A percentile compares a stretch with the other conserved stretches of the same genome.
These are phyloP conservation scores for Apiospora phragmitis DNA, from an alignment of 2,329 filamentous ascomycete species.

Conservation along the genomic window DNA sequence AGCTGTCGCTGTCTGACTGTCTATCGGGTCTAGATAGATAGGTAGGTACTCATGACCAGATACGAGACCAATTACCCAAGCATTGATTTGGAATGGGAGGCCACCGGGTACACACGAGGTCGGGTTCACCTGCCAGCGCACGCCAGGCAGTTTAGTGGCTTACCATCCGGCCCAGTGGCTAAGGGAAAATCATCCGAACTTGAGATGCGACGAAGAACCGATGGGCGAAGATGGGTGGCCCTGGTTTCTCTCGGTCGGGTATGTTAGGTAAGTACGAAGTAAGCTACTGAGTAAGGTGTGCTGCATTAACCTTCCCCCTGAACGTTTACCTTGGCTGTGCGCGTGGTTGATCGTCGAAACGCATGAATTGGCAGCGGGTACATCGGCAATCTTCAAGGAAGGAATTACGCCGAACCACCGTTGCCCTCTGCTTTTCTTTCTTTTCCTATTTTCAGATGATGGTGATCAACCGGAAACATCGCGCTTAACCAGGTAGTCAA, in stretches of 20 bases:
- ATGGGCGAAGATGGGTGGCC: not conserved
- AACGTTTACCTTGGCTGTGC: constrained; percentile 6
- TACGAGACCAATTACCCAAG: not conserved
- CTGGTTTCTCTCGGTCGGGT: not conserved
- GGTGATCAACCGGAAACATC: not conserved
- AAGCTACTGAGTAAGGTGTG: not conserved
- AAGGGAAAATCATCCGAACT: not conserved
- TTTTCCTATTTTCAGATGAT: not conserved
- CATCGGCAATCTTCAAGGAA: not conserved
- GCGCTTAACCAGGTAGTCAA: not conserved
- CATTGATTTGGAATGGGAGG: constrained; percentile 5
- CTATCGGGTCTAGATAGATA: not conserved
- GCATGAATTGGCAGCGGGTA: constrained; percentile 6
- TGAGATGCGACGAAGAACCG: not conserved
- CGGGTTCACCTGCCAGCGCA: not conserved
- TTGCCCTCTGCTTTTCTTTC: not conserved
- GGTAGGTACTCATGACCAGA: not conserved
- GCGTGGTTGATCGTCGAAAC: constrained; percentile 6
- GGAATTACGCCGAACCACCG: not conserved
- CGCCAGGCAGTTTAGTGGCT: not conserved
- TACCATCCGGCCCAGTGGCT: not conserved
- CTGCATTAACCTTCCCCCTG: constrained; percentile 6
- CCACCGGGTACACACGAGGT: not conserved
- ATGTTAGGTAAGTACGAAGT: not conserved
- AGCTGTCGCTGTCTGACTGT: not conserved